phyloP scores from a whole-genome alignment of 1,284 basidiomycete species.

The Melampsora larici-populina region DNA sequence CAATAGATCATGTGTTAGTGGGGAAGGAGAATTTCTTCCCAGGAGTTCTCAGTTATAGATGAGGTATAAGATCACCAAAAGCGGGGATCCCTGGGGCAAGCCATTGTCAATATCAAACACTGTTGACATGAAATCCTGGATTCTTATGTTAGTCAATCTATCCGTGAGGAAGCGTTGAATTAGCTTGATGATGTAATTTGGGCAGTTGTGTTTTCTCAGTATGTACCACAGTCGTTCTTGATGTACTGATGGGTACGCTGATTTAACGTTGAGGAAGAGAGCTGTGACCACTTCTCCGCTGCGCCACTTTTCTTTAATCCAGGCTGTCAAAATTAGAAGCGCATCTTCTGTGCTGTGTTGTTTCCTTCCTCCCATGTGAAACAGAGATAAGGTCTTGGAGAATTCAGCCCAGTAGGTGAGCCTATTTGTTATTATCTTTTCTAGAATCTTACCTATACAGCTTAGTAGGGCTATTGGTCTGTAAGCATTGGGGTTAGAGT shows the following conservation, averaged over 20 bases:
- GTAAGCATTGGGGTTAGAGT: constrained; percentile 4
- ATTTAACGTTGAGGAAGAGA: background rate
- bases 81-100: too few species aligned
- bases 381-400: too few species aligned
- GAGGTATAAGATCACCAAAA: too few species aligned
- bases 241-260: background rate
- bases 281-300: background rate
- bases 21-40: too few species aligned
- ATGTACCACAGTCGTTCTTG: background rate
- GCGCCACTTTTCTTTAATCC: background rate
- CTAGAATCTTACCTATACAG: background rate
- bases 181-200: too few species aligned
- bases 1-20: too few species aligned
- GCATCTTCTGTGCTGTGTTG: too few species aligned
- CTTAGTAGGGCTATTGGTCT: constrained; percentile 6
- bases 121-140: too few species aligned
- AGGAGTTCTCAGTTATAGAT: too few species aligned
- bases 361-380: background rate
- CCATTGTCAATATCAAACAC: too few species aligned
- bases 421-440: background rate
- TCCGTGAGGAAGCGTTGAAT: too few species aligned
- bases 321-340: background rate
- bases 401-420: constrained; percentile 1
- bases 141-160: too few species aligned
- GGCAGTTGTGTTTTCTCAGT: background rate